Evolutionary conservation across 2,329 filamentous ascomycete genomes (phyloP).

Genomic region (Volutella citrinella): DNA sequence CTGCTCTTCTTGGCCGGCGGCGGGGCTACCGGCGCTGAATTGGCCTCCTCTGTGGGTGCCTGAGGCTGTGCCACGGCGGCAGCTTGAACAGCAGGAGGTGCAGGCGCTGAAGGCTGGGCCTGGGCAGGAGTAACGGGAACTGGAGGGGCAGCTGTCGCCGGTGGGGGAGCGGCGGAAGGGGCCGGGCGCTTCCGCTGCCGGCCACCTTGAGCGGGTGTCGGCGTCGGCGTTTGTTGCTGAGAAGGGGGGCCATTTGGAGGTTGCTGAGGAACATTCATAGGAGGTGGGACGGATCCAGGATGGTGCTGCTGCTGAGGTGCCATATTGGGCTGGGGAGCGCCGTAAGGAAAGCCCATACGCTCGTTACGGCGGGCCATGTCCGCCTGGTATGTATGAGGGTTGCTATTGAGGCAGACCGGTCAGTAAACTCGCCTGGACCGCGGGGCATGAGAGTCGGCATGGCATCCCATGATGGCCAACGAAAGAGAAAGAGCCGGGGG

Average conservation of each 20-base stretch:
- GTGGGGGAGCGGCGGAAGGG: conserved; percentile 36
- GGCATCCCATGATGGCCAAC: conserved; percentile 20
- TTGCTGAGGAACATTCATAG: conserved; percentile 44
- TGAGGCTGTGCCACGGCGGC: conserved; percentile 26
- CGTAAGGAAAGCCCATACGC: conserved; percentile 42
- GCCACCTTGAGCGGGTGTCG: conserved; percentile 35
- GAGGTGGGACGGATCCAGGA: conserved; percentile 37
- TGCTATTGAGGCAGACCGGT: conserved; percentile 29
- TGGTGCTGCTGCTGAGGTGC: conserved; percentile 35
- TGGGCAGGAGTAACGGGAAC: conserved; percentile 31
- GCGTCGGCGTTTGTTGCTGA: conserved; percentile 36
- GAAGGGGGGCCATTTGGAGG: conserved; percentile 29
- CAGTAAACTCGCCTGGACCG: conserved; percentile 26
- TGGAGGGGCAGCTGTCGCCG: conserved; percentile 31
- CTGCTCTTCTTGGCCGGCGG: conserved; percentile 83
- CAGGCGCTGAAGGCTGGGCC: conserved; percentile 28
- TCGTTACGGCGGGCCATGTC: conserved; percentile 48
- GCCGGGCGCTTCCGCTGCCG: conserved; percentile 42
- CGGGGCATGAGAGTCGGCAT: conserved; percentile 22
- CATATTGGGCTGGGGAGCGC: conserved; percentile 37
- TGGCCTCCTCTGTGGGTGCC: conserved; percentile 29
- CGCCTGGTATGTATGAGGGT: conserved; percentile 47
- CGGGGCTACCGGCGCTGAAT: conserved; percentile 31
- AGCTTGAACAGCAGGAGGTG: conserved; percentile 29
- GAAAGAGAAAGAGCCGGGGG: conserved; percentile 7